Conservation (phyloP, 2,329 filamentous ascomycete genomes). For the Diaporthe batatas region DNA sequence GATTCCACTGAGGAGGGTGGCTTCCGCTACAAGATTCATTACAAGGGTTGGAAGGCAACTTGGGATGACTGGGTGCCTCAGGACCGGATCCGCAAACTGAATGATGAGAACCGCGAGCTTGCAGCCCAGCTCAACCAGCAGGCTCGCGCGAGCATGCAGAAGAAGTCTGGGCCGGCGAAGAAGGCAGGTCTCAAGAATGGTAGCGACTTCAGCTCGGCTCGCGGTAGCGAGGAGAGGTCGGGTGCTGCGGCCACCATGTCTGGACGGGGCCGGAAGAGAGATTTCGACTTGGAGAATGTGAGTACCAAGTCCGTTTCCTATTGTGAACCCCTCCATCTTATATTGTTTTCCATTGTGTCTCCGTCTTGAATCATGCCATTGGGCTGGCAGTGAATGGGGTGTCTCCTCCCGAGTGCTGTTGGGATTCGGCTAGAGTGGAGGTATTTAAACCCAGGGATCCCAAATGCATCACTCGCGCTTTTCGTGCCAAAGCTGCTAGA, state of each 20-base stretch:
- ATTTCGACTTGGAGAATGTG: conserved; percentile 87
- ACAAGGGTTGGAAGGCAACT: conserved; percentile 99
- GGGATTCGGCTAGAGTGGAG: conserved; percentile 11
- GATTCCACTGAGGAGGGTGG: conserved; percentile 77
- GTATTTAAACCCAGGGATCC: neutral
- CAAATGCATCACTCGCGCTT: conserved; percentile 1
- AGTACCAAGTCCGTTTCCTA: conserved; percentile 54
- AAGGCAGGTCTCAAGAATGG: conserved; percentile 64
- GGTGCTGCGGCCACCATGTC: conserved; percentile 71
- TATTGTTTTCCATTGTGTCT: conserved; percentile 21
- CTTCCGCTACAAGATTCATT: conserved; percentile 93
- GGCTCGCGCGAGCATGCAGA: conserved; percentile 70
- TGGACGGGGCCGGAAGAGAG: conserved; percentile 77
- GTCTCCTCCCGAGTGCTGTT: neutral
- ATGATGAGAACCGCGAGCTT: conserved; percentile 93
- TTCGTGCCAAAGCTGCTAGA: neutral
- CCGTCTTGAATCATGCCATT: neutral
- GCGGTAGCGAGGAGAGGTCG: conserved; percentile 84
- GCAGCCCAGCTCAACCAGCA: conserved; percentile 80
- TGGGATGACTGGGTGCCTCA: conserved; percentile 99
- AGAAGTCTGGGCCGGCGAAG: conserved; percentile 55
- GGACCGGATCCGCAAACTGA: conserved; percentile 94
- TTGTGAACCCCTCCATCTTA: conserved; percentile 14
- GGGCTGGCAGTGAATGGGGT: neutral
- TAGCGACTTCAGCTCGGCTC: conserved; percentile 72